Conservation (phyloP, 768 basidiomycete genomes). For the Lactarius evosmus region DNA sequence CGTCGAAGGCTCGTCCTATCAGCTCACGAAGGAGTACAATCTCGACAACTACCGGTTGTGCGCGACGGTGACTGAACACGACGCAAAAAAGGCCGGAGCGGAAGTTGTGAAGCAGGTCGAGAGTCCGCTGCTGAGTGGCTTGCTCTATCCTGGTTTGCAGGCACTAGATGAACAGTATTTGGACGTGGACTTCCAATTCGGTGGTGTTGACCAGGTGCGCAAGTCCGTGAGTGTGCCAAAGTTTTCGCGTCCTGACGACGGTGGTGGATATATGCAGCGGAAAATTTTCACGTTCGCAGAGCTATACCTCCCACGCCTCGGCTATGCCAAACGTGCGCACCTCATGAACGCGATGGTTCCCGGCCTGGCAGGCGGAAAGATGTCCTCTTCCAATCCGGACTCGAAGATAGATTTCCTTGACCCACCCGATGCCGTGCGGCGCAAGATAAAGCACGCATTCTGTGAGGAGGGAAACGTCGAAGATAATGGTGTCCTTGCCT, state of each 20-base stretch:
- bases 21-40: conserved; percentile 87
- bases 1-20: conserved; percentile 89
- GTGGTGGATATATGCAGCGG: conserved; percentile 49
- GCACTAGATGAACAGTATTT: conserved; percentile 98
- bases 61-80: conserved; percentile 90
- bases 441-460: conserved; percentile 89
- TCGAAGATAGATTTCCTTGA: conserved; percentile 99
- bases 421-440: conserved; percentile 72
- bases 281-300: conserved; percentile 99
- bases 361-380: conserved; percentile 90
- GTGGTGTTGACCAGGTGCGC: conserved; percentile 91
- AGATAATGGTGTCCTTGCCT: conserved; percentile 87
- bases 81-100: conserved; percentile 97
- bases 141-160: conserved; percentile 95
- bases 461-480: conserved; percentile 89
- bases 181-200: conserved; percentile 95
- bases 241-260: not conserved
- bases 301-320: conserved; percentile 88
- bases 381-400: conserved; percentile 97
- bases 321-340: conserved; percentile 92
- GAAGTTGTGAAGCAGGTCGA: conserved; percentile 99
- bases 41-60: conserved; percentile 92
- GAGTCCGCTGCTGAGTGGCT: conserved; percentile 82
- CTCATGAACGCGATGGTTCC: conserved; percentile 99
- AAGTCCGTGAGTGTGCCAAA: not conserved